Evolutionary conservation across 257 asterid species (phyloP).

Genomic region (Solanum bulbocastanum): DNA sequence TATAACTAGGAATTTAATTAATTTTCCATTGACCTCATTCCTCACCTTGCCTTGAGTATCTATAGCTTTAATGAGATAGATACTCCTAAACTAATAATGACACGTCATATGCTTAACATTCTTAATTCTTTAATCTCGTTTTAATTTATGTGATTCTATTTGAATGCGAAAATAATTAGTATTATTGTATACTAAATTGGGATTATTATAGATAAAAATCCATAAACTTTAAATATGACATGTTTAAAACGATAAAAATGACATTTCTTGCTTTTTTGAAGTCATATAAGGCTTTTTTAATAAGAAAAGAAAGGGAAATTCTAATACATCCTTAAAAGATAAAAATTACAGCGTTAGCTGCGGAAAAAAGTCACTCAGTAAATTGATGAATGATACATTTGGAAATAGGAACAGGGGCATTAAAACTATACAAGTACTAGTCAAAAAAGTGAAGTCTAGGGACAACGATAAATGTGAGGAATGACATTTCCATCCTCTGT

Average conservation of each 20-base stretch:
- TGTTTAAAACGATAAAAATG: not conserved
- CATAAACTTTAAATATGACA: not conserved
- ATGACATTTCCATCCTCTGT: not conserved
- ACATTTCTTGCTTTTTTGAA: not conserved
- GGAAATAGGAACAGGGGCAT: not conserved
- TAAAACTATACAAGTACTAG: not conserved
- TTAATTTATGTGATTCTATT: not conserved
- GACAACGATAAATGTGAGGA: not conserved
- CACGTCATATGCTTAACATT: not conserved
- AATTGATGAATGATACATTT: not conserved
- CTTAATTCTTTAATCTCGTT: not conserved
- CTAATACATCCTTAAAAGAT: too few relatives aligned
- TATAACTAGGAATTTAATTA: not conserved
- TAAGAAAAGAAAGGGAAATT: too few relatives aligned
- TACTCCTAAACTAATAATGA: not conserved
- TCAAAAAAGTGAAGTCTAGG: not conserved
- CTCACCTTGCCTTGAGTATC: not conserved
- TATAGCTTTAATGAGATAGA: not conserved
- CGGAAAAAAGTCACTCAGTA: not conserved
- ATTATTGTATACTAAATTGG: too few relatives aligned
- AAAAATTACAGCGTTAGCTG: too few relatives aligned
- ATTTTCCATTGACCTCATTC: conserved; percentile 16
- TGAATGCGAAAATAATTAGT: too few relatives aligned
- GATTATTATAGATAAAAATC: not conserved
- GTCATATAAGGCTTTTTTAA: too few relatives aligned